Evolutionary conservation across 1,284 basidiomycete species (phyloP).

Genomic region (Boletellus dicymbophilus): DNA sequence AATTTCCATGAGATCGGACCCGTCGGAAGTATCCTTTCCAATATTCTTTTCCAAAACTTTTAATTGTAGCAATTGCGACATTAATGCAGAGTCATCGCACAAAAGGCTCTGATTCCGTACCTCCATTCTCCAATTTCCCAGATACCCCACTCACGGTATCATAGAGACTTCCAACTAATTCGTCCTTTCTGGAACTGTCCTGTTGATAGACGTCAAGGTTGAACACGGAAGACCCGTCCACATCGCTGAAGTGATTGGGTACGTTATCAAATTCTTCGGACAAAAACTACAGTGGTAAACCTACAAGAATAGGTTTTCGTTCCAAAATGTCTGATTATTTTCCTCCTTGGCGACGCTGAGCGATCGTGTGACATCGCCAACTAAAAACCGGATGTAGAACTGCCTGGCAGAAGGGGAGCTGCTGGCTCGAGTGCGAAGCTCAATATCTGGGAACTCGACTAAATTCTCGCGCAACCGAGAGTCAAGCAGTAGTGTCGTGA

Average conservation of each 20-base stretch:
- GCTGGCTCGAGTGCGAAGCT: conserved; percentile 18
- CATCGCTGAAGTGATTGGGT: conserved; percentile 12
- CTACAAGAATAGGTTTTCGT: conserved; percentile 21
- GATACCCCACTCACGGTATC: conserved; percentile 12
- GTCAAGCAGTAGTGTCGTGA: not conserved
- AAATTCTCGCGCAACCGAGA: not conserved
- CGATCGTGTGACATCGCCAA: conserved; percentile 7
- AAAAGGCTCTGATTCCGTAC: conserved; percentile 9
- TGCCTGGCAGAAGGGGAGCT: conserved; percentile 9
- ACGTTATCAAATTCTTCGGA: too few species aligned
- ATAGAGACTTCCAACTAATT: conserved; percentile 12
- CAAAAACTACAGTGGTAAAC: too few species aligned
- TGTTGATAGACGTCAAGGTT: conserved; percentile 12
- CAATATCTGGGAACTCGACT: conserved; percentile 12
- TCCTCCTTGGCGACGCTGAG: conserved; percentile 13
- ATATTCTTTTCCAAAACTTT: conserved; percentile 20
- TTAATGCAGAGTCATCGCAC: not conserved
- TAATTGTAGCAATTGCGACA: not conserved
- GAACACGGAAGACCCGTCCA: conserved; percentile 9
- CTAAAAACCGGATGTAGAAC: conserved; percentile 12
- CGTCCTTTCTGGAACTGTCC: not conserved
- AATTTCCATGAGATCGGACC: not conserved
- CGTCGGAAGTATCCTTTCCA: not conserved
- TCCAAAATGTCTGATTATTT: conserved; percentile 12
- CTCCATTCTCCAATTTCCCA: conserved; percentile 15